These are phyloP conservation scores for Rehmannia glutinosa DNA, from an alignment of 257 asterid species.

Conservation along the genomic window DNA sequence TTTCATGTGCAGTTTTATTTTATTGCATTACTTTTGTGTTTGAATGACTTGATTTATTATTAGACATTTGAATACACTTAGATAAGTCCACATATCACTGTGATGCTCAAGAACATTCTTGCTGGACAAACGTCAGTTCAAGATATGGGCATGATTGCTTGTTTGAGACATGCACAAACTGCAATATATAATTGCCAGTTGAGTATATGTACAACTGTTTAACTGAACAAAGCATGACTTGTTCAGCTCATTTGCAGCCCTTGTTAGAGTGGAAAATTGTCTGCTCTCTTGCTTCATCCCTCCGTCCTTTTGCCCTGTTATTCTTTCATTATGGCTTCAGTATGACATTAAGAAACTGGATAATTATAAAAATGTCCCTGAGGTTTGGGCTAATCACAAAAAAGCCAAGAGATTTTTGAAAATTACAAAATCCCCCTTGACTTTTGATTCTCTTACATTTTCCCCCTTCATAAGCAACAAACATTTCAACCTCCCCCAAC, in stretches of 20 bases:
- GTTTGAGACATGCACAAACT: not conserved
- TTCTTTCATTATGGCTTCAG: too few relatives aligned
- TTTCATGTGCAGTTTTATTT: not conserved
- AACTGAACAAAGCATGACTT: not conserved
- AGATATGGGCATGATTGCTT: not conserved
- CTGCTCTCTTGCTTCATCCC: too few relatives aligned
- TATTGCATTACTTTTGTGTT: not conserved
- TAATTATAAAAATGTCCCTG: too few relatives aligned
- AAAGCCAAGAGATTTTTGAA: too few relatives aligned
- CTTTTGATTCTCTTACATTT: too few relatives aligned
- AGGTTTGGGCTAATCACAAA: too few relatives aligned
- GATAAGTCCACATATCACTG: not conserved
- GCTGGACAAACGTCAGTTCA: not conserved
- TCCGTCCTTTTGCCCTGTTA: too few relatives aligned
- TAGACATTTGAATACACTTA: not conserved
- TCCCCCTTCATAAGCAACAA: too few relatives aligned
- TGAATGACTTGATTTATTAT: not conserved
- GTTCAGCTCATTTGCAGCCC: not conserved
- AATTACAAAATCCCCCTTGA: too few relatives aligned
- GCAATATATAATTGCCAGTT: not conserved
- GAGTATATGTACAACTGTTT: not conserved
- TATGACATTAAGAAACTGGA: too few relatives aligned
- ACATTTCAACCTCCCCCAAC: too few relatives aligned
- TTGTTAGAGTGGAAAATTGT: too few relatives aligned
- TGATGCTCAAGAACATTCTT: slow-evolving; percentile 1